Evolutionary conservation across 108 stramenopile species (phyloP).

Genomic region (Schizochytrium sp.): DNA sequence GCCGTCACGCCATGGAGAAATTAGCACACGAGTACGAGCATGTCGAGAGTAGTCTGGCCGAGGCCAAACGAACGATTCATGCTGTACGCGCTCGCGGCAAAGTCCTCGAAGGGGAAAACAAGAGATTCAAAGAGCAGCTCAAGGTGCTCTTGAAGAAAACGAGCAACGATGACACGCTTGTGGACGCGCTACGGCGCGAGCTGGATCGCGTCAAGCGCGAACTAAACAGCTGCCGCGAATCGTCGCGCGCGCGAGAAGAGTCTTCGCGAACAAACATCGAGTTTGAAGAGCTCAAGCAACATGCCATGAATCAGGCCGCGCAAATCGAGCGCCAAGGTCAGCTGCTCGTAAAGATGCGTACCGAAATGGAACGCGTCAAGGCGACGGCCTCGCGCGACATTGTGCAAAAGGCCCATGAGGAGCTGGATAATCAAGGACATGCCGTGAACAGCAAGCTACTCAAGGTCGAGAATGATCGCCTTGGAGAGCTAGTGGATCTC

Average conservation of each 20-base stretch:
- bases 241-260: background rate
- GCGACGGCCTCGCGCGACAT: background rate
- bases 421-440: background rate
- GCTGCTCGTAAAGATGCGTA: conserved; percentile 6
- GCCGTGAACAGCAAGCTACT: background rate
- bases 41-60: background rate
- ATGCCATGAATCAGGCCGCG: background rate
- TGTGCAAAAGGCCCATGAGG: background rate
- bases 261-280: background rate
- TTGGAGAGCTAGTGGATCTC: background rate
- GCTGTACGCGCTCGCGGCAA: background rate
- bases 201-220: background rate
- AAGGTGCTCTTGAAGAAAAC: conserved; percentile 3
- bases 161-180: background rate
- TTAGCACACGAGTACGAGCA: background rate
- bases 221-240: background rate
- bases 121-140: conserved; percentile 7
- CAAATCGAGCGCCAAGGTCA: conserved; percentile 3
- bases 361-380: conserved; percentile 3
- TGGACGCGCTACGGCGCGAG: background rate
- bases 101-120: background rate
- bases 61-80: background rate
- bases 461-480: background rate
- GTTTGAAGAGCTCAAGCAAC: background rate
- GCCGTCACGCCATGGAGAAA: conserved; percentile 1